These are phyloP conservation scores for Wickerhamomyces strasburgensis DNA, from an alignment of 805 yeast species.

Conservation along the genomic window DNA sequence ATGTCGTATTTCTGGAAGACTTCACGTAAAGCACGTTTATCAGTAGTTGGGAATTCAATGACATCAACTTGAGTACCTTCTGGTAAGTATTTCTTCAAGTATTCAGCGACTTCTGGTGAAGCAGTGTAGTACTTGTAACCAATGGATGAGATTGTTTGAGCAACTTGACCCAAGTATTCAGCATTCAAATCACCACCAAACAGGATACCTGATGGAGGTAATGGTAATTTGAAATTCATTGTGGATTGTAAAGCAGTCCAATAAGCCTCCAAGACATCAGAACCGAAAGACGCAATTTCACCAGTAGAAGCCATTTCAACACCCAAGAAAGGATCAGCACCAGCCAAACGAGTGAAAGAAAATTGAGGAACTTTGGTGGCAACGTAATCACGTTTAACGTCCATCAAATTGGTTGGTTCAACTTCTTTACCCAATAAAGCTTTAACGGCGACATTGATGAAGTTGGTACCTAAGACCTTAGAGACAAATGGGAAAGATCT, in stretches of 20 bases:
- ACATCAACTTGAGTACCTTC: conserved; percentile 40
- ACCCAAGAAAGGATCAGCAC: conserved; percentile 98
- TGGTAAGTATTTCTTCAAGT: conserved; percentile 48
- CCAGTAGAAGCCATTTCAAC: conserved; percentile 99
- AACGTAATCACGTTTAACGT: conserved; percentile 67
- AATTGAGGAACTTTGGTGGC: conserved; percentile 98
- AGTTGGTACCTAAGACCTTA: conserved; percentile 90
- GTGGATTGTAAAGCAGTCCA: conserved; percentile 97
- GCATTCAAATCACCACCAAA: conserved; percentile 90
- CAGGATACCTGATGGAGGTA: conserved; percentile 82
- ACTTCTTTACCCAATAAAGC: conserved; percentile 68
- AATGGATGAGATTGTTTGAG: conserved; percentile 57
- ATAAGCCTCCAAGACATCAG: conserved; percentile 81
- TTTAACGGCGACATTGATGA: conserved; percentile 90
- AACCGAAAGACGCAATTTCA: conserved; percentile 96
- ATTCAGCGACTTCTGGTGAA: conserved; percentile 62
- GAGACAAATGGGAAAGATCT: conserved; percentile 99
- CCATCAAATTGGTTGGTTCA: conserved; percentile 81
- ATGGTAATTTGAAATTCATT: conserved; percentile 93
- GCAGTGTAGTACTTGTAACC: conserved; percentile 85
- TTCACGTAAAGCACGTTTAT: conserved; percentile 89
- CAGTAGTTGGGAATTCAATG: conserved; percentile 88
- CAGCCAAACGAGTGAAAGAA: conserved; percentile 96
- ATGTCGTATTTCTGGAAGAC: conserved; percentile 84
- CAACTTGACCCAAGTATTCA: conserved; percentile 69